These are phyloP conservation scores for Scheffersomyces coipomensis DNA, from an alignment of 805 yeast genomes.

Conservation along the genomic window DNA sequence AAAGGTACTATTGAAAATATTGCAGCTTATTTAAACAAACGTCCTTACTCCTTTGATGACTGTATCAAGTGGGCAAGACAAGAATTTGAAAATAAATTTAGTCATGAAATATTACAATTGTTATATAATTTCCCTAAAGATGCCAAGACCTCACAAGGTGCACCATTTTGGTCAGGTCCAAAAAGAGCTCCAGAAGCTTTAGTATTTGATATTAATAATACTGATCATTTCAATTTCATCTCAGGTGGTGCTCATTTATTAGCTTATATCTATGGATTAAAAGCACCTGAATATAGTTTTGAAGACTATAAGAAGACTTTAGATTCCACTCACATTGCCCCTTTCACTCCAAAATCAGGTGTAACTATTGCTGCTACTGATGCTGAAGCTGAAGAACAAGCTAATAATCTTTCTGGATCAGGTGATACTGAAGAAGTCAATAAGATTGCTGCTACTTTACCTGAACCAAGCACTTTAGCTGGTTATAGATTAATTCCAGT, in stretches of 20 bases:
- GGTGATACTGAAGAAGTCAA: conserved; percentile 65
- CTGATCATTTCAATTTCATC: conserved; percentile 78
- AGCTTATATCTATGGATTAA: conserved; percentile 87
- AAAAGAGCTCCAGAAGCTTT: conserved; percentile 94
- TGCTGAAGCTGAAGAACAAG: conserved; percentile 85
- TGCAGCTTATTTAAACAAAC: conserved; percentile 66
- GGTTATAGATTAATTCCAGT: conserved; percentile 87
- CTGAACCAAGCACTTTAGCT: conserved; percentile 83
- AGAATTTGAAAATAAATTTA: conserved; percentile 83
- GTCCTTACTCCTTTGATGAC: conserved; percentile 89
- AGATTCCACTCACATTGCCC: conserved; percentile 38
- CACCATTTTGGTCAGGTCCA: conserved; percentile 97
- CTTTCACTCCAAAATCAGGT: conserved; percentile 73
- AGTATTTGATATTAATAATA: conserved; percentile 68
- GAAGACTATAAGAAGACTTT: conserved; percentile 57
- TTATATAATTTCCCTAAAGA: conserved; percentile 94
- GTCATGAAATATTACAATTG: conserved; percentile 84
- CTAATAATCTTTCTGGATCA: conserved; percentile 33
- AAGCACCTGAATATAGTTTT: conserved; percentile 63
- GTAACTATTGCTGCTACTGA: conserved; percentile 82
- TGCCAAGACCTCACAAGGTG: conserved; percentile 86
- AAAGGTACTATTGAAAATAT: conserved; percentile 84
- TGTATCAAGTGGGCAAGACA: conserved; percentile 94
- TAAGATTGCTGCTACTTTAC: conserved; percentile 72
- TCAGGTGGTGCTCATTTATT: conserved; percentile 88